A percentile compares a stretch with the other conserved stretches of the same genome.
phyloP scores from a whole-genome alignment of 2,329 filamentous ascomycete species.

The Berkeleyomyces basicola region DNA sequence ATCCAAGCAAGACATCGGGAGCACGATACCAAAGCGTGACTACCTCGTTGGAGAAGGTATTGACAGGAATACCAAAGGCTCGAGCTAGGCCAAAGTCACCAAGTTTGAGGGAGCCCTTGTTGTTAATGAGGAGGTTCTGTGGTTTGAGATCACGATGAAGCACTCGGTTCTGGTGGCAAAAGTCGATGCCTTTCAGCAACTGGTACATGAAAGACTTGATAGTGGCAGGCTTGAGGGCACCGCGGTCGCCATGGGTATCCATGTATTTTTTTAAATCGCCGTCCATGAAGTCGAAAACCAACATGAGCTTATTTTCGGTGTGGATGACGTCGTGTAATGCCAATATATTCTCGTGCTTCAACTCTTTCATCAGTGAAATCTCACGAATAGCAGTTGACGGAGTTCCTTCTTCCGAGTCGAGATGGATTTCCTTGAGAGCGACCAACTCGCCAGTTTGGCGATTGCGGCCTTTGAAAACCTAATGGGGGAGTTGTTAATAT shows the following conservation, averaged over 20 bases:
- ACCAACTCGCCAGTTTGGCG: constrained; percentile 93
- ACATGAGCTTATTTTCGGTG: constrained; percentile 98
- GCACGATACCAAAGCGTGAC: constrained; percentile 97
- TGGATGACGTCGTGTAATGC: constrained; percentile 97
- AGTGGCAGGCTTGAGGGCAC: constrained; percentile 70
- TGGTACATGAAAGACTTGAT: constrained; percentile 99
- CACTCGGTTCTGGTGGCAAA: constrained; percentile 94
- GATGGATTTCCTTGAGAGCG: constrained; percentile 94
- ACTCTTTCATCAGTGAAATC: constrained; percentile 97
- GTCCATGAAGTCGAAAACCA: constrained; percentile 98
- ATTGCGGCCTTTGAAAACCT: constrained; percentile 98
- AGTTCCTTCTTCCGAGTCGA: constrained; percentile 95
- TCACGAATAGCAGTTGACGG: constrained; percentile 95
- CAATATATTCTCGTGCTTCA: constrained; percentile 98
- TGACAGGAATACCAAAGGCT: constrained; percentile 92
- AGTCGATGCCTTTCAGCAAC: constrained; percentile 85
- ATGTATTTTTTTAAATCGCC: constrained; percentile 97
- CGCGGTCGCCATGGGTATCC: constrained; percentile 80
- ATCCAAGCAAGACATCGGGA: constrained; percentile 85
- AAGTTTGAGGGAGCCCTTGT: constrained; percentile 75
- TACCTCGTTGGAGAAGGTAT: constrained; percentile 96
- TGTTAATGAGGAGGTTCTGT: constrained; percentile 91
- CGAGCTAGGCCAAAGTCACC: constrained; percentile 89
- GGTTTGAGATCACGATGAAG: constrained; percentile 92
- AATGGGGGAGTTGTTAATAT: neutral